Conservation (phyloP, 768 basidiomycete genomes). For the Inosperma sp. region DNA sequence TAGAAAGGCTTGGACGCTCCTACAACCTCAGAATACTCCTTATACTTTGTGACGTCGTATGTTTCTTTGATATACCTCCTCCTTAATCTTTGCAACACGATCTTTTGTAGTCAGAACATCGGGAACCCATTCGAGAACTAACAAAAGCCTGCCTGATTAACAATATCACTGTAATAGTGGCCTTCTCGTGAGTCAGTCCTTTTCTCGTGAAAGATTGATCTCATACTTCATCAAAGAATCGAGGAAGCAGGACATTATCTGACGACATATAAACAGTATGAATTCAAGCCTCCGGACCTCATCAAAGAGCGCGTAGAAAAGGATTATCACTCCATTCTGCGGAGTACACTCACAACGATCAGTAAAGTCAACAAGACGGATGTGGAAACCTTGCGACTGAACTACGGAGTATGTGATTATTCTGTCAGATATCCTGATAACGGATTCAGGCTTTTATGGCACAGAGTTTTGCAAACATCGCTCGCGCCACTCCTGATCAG, state of each 20-base stretch:
- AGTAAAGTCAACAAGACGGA: slow-evolving; percentile 97
- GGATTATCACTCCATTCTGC: slow-evolving; percentile 77
- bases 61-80: slow-evolving; percentile 29
- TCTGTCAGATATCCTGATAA: slow-evolving; percentile 5
- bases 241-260: slow-evolving; percentile 95
- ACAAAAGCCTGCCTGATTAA: slow-evolving; percentile 93
- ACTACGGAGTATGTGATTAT: slow-evolving; percentile 72
- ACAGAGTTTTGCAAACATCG: slow-evolving; percentile 84
- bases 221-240: slow-evolving; percentile 40
- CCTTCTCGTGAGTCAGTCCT: slow-evolving; percentile 67
- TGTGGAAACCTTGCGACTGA: slow-evolving; percentile 83
- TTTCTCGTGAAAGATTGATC: slow-evolving; percentile 5
- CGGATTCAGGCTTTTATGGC: not conserved
- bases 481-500: slow-evolving; percentile 65
- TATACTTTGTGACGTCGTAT: slow-evolving; percentile 86
- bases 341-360: slow-evolving; percentile 79
- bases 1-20: slow-evolving; percentile 76
- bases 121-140: slow-evolving; percentile 86
- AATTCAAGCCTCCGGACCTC: slow-evolving; percentile 87
- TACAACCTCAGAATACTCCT: slow-evolving; percentile 85
- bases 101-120: slow-evolving; percentile 71
- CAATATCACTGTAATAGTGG: slow-evolving; percentile 85
- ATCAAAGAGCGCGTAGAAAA: slow-evolving; percentile 95
- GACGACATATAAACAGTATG: slow-evolving; percentile 86
- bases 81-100: not conserved